A percentile compares a stretch with the other conserved stretches of the same genome.
Evolutionary conservation across 1,284 basidiomycete species (phyloP).

Genomic region (Pholiota adiposa): DNA sequence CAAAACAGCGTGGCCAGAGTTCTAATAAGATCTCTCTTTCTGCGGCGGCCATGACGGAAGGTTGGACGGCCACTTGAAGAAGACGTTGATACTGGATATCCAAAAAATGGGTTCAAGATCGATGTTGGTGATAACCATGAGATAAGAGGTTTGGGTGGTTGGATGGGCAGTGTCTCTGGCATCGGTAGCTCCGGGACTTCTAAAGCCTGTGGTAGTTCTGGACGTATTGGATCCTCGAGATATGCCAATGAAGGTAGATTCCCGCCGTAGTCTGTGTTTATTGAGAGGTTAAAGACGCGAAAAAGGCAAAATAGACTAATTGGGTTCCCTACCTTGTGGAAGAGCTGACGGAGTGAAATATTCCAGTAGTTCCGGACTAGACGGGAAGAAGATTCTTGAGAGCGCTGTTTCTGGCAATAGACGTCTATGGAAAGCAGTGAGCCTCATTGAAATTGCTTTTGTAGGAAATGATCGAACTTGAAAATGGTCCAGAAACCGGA

Average conservation of each 20-base stretch:
- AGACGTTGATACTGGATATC: slow-evolving; percentile 62
- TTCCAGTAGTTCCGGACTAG: slow-evolving; percentile 57
- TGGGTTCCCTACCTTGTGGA: slow-evolving; percentile 55
- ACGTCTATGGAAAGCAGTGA: slow-evolving; percentile 45
- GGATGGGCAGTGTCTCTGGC: slow-evolving; percentile 16
- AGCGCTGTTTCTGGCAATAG: slow-evolving; percentile 72
- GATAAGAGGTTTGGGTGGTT: slow-evolving; percentile 27
- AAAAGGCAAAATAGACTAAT: neutral
- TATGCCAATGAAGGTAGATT: slow-evolving; percentile 48
- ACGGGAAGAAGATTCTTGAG: slow-evolving; percentile 76
- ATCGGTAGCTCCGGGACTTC: slow-evolving; percentile 21
- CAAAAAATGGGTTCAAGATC: slow-evolving; percentile 78
- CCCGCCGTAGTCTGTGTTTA: slow-evolving; percentile 62
- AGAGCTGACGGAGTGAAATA: slow-evolving; percentile 60
- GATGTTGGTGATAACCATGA: slow-evolving; percentile 56
- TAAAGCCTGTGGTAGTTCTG: slow-evolving; percentile 21
- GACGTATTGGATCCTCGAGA: slow-evolving; percentile 51
- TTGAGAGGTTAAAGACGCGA: neutral
- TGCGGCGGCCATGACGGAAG: slow-evolving; percentile 62
- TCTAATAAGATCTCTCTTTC: slow-evolving; percentile 71
- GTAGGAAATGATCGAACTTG: slow-evolving; percentile 50
- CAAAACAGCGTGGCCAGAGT: slow-evolving; percentile 71
- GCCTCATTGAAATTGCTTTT: slow-evolving; percentile 5
- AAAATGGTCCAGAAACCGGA: slow-evolving; percentile 77
- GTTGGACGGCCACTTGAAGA: slow-evolving; percentile 42